phyloP scores from a whole-genome alignment of 305 asterid species.

The Plantago lanceolata region DNA sequence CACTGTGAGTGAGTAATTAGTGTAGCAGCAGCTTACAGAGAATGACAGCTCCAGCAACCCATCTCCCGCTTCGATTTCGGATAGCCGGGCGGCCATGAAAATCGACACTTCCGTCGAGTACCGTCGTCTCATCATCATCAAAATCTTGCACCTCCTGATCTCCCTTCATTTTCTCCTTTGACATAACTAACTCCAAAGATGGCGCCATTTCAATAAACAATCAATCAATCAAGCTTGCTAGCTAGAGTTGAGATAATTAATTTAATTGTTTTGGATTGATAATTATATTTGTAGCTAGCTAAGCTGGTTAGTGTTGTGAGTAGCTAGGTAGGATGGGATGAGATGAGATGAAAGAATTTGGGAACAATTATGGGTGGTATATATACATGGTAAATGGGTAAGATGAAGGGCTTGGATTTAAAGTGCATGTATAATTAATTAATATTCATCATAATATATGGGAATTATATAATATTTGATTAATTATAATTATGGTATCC shows the following conservation, averaged over 20 bases:
- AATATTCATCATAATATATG: background rate
- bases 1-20: background rate
- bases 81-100: constrained; percentile 66
- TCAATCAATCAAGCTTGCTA: background rate
- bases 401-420: constrained; percentile 43
- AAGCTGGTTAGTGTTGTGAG: too few species aligned
- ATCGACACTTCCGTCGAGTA: constrained; percentile 75
- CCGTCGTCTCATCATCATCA: constrained; percentile 31
- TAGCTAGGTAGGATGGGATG: background rate
- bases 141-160: constrained; percentile 16
- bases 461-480: constrained; percentile 1
- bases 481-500: too few species aligned
- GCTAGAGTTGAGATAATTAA: background rate
- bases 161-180: constrained; percentile 55
- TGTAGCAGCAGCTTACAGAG: constrained; percentile 44
- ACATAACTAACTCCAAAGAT: constrained; percentile 34
- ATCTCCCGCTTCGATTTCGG: constrained; percentile 51
- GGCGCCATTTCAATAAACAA: constrained; percentile 63
- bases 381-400: constrained; percentile 38
- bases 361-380: constrained; percentile 36
- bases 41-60: constrained; percentile 75
- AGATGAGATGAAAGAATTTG: constrained; percentile 7
- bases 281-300: background rate
- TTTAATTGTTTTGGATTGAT: background rate
- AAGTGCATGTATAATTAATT: background rate